phyloP scores from a whole-genome alignment of 768 basidiomycete genomes.

The Hemileccinum rubropunctum region DNA sequence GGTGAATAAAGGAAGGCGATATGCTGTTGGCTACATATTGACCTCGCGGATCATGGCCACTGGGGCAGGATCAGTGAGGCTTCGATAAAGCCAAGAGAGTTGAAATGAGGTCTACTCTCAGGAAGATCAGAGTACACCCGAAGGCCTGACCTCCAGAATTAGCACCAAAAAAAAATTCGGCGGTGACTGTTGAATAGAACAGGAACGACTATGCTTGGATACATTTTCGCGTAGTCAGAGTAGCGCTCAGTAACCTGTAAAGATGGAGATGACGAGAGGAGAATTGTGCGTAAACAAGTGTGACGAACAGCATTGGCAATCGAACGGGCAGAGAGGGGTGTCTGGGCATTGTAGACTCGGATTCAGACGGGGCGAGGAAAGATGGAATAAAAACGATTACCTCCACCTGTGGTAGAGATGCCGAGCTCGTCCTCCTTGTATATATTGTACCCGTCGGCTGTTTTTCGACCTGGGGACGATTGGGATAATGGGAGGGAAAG shows the following conservation, averaged over 20 bases:
- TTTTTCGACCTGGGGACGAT: slow-evolving; percentile 59
- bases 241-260: slow-evolving; percentile 23
- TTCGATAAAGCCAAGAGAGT: slow-evolving; percentile 57
- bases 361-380: slow-evolving; percentile 12
- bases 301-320: slow-evolving; percentile 81
- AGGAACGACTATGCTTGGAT: slow-evolving; percentile 3
- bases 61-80: slow-evolving; percentile 41
- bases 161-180: no score
- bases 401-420: slow-evolving; percentile 65
- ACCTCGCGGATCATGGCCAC: slow-evolving; percentile 48
- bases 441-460: slow-evolving; percentile 75
- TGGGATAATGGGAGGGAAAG: slow-evolving; percentile 8
- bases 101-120: no score
- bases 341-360: slow-evolving; percentile 42
- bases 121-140: no score
- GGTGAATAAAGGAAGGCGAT: slow-evolving; percentile 14
- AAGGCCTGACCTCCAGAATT: no score
- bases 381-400: slow-evolving; percentile 40
- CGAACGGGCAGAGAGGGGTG: slow-evolving; percentile 83
- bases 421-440: slow-evolving; percentile 85
- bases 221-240: no score
- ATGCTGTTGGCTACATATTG: slow-evolving; percentile 61
- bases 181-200: no score
- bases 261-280: neutral
- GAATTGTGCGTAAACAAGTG: neutral